Evolutionary conservation across 306 rosid species (phyloP), one percentile per base, ranked within the genome.

Genomic region (apple (Malus domestica)): DNA sequence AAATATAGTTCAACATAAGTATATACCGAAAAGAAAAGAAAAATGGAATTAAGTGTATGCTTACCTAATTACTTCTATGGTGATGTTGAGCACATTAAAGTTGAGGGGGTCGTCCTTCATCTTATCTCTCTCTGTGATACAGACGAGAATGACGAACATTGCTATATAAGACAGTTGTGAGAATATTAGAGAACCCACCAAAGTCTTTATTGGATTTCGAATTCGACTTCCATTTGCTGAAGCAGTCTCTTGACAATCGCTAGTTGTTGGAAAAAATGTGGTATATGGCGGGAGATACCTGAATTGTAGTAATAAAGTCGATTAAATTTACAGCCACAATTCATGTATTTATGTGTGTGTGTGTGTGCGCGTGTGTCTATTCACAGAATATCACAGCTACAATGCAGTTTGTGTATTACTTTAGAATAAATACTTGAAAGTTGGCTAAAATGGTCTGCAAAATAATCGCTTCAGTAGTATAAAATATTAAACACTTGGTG

Each of bases 251-350:
- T 67, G 51, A 30, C 74, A 84, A 57, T 78, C 74, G 16, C 38
- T 44, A 70, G 46, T 81, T 15, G 69, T 4, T 1, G 91, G 89
- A 40, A 82, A 42, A 77, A 77, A 83, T 4, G 84, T 80, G 0
- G 91, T 90, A 67, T 89, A 78, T 38, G 91, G 89, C 52, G 91
- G 94, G 10, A 93, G 88, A 73, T 93, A 88, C 96, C 96, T 90
- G 69, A 38, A 22, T 46, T 44, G 16, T 10, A 68, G 4, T 5
- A n/a, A 68, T 12, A 6, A 63, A 63, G 14, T 32, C 16, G 16
- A 7, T 25, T 4, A 61, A 61, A 25, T 4, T 61, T 18, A 12
- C 33, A 61, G 3, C 38, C 4, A 27, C 35, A 61, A 13, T 14
- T 16, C 20, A 5, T 14, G 19, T 52, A 52, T 52, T 38, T 38